phyloP scores from a whole-genome alignment of 192 early-diverging fungal species.

The Entomortierella parvispora region DNA sequence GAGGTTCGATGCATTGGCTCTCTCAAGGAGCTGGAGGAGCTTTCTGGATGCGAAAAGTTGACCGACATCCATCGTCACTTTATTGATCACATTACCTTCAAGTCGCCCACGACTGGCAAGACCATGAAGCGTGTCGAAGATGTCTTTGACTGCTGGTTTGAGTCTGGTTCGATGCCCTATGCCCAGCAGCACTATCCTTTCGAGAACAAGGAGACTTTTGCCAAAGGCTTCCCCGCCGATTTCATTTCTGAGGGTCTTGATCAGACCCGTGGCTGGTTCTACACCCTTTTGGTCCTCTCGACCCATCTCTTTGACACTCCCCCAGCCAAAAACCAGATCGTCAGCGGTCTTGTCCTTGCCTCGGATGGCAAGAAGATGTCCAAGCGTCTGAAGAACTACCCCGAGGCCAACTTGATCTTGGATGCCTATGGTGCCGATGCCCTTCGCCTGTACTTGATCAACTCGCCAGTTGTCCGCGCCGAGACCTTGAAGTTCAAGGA shows the following conservation, averaged over 20 bases:
- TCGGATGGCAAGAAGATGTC: constrained; percentile 99
- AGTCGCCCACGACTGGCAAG: constrained; percentile 89
- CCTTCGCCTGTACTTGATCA: constrained; percentile 94
- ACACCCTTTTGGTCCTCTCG: constrained; percentile 96
- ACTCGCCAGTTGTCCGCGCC: constrained; percentile 96
- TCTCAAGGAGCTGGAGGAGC: constrained; percentile 86
- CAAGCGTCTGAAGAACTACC: constrained; percentile 98
- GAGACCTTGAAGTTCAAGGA: constrained; percentile 96
- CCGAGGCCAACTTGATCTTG: constrained; percentile 87
- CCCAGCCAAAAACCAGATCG: constrained; percentile 97
- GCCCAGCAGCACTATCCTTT: constrained; percentile 99
- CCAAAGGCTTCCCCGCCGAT: constrained; percentile 93
- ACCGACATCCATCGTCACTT: constrained; percentile 96
- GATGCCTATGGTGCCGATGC: constrained; percentile 94
- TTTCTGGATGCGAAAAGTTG: constrained; percentile 86
- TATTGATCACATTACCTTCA: constrained; percentile 97
- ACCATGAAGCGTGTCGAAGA: constrained; percentile 89
- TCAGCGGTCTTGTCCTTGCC: constrained; percentile 95
- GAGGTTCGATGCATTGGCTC: constrained; percentile 90
- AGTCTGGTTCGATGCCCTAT: constrained; percentile 98
- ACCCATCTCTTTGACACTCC: constrained; percentile 95
- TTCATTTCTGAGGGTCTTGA: constrained; percentile 99
- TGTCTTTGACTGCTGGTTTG: constrained; percentile 99
- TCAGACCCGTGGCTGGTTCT: constrained; percentile 99
- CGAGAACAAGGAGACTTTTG: constrained; percentile 92